These are phyloP conservation scores for Xylariaceae sp. DNA, from an alignment of 2,329 filamentous ascomycete species.

Conservation along the genomic window DNA sequence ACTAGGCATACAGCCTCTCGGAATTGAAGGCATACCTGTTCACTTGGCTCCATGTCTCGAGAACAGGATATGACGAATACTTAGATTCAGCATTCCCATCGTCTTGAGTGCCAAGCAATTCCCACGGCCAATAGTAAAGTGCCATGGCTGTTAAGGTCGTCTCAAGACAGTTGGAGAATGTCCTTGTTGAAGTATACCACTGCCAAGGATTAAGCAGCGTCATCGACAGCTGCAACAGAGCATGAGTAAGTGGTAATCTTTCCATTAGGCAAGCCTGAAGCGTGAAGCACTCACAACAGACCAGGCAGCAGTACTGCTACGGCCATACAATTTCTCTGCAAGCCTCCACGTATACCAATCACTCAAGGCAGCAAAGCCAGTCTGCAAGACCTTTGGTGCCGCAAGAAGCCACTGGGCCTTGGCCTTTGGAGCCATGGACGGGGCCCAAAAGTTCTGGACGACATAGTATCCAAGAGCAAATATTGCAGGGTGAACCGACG, in stretches of 20 bases:
- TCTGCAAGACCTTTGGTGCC: slow-evolving; percentile 76
- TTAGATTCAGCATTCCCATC: slow-evolving; percentile 46
- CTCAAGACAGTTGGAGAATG: slow-evolving; percentile 92
- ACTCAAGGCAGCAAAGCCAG: slow-evolving; percentile 72
- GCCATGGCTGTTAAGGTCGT: slow-evolving; percentile 82
- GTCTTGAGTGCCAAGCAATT: slow-evolving; percentile 54
- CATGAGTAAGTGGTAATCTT: slow-evolving; percentile 15
- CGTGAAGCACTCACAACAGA: slow-evolving; percentile 63
- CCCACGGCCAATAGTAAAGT: slow-evolving; percentile 86
- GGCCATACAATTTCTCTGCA: slow-evolving; percentile 72
- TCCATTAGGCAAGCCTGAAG: neutral
- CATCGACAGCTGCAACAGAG: slow-evolving; percentile 62
- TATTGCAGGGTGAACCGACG: slow-evolving; percentile 85
- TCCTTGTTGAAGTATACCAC: slow-evolving; percentile 92
- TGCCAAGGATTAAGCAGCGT: slow-evolving; percentile 85
- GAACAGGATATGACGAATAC: slow-evolving; percentile 30
- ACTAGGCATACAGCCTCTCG: neutral
- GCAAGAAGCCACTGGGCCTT: slow-evolving; percentile 70
- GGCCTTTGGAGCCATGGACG: slow-evolving; percentile 48
- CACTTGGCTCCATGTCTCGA: slow-evolving; percentile 35
- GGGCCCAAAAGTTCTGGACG: slow-evolving; percentile 57
- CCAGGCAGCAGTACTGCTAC: slow-evolving; percentile 63
- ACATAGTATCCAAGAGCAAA: slow-evolving; percentile 77
- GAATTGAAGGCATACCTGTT: slow-evolving; percentile 33
- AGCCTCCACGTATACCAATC: slow-evolving; percentile 91